phyloP scores from a whole-genome alignment of 371 early-diverging fungal genomes.

The Funneliformis caledonium region DNA sequence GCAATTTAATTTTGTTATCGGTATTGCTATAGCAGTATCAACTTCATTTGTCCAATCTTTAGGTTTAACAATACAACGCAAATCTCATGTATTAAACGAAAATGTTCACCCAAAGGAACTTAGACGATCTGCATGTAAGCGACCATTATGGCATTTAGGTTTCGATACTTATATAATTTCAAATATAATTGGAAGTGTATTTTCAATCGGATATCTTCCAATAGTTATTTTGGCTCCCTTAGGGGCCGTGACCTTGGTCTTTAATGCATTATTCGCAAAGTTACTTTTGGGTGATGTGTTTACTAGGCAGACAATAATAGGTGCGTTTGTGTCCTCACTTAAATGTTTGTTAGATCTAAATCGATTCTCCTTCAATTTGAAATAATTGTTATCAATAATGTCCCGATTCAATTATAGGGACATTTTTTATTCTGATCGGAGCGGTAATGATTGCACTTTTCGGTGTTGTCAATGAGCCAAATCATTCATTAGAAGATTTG shows the following conservation, averaged over 20 bases:
- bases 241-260: conserved; percentile 77
- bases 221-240: conserved; percentile 85
- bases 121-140: conserved; percentile 53
- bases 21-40: conserved; percentile 59
- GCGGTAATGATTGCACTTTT: conserved; percentile 74
- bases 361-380: no score
- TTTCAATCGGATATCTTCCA: conserved; percentile 80
- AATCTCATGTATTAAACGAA: conserved; percentile 67
- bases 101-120: conserved; percentile 58
- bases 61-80: conserved; percentile 74
- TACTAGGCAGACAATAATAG: conserved; percentile 59
- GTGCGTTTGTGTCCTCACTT: conserved; percentile 45
- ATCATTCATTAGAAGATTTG: conserved; percentile 73
- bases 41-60: conserved; percentile 72
- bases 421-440: conserved; percentile 71
- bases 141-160: conserved; percentile 62
- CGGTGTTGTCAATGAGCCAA: conserved; percentile 79
- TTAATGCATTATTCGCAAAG: conserved; percentile 79
- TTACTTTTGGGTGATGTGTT: conserved; percentile 70
- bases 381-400: neutral
- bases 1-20: conserved; percentile 48
- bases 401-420: conserved; percentile 55
- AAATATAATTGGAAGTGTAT: conserved; percentile 72
- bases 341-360: neutral
- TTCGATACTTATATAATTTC: conserved; percentile 69